Conservation (phyloP, 176 grass and related monocot genomes). For the maize (Zea mays) region Zm-B73-REFERENCE-NAM-5.0 NC_050096.1:38480501-38481000, state of each 20-base stretch:
- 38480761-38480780: slow-evolving; percentile 46
- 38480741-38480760: slow-evolving; percentile 33
- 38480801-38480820: slow-evolving; percentile 80
- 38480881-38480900: slow-evolving; percentile 98
- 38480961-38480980: neutral
- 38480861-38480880: slow-evolving; percentile 99
- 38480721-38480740: slow-evolving; percentile 29
- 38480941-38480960: slow-evolving; percentile 8
- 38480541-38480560: slow-evolving; percentile 87
- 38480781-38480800: slow-evolving; percentile 37
- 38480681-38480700: slow-evolving; percentile 96
- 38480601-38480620: slow-evolving; percentile 6
- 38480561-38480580: slow-evolving; percentile 45
- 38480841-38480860: slow-evolving; percentile 96
- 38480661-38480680: slow-evolving; percentile 88
- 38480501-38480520: slow-evolving; percentile 89
- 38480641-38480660: slow-evolving; percentile 82
- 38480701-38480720: slow-evolving; percentile 77
- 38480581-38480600: slow-evolving; percentile 11
- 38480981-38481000: neutral
- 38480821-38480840: slow-evolving; percentile 87
- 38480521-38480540: slow-evolving; percentile 78
- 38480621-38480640: slow-evolving; percentile 28
- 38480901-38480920: slow-evolving; percentile 58
- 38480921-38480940: slow-evolving; percentile 16